phyloP scores from a whole-genome alignment of 2,329 filamentous ascomycete genomes.

The Lachnellula willkommii region DNA sequence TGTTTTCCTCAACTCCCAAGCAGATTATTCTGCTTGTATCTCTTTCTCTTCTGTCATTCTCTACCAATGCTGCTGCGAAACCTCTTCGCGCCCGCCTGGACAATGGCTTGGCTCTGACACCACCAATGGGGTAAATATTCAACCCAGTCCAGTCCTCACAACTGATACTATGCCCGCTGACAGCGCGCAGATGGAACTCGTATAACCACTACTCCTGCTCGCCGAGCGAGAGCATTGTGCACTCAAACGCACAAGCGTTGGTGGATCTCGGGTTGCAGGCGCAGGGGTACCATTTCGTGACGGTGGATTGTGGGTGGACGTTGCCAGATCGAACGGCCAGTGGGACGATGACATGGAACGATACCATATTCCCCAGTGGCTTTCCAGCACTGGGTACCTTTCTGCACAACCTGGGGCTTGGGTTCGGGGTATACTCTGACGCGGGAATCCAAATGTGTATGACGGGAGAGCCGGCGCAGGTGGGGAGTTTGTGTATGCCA shows the following conservation, averaged over 20 bases:
- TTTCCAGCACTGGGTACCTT: constrained; percentile 39
- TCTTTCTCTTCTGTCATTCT: neutral
- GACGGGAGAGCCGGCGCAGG: constrained; percentile 25
- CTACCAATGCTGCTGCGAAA: neutral
- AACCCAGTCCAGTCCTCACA: neutral
- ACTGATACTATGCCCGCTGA: neutral
- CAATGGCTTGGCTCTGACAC: constrained; percentile 25
- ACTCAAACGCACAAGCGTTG: constrained; percentile 42
- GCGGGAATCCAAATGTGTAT: constrained; percentile 29
- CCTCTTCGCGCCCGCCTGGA: constrained; percentile 10
- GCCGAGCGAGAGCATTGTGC: constrained; percentile 42
- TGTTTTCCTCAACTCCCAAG: neutral
- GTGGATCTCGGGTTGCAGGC: constrained; percentile 39
- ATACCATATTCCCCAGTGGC: constrained; percentile 37
- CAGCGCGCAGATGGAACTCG: constrained; percentile 38
- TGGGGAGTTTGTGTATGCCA: constrained; percentile 25
- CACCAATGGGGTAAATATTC: constrained; percentile 21
- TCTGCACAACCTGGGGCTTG: constrained; percentile 36
- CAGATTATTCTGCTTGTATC: neutral
- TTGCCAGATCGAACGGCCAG: constrained; percentile 27
- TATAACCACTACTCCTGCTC: constrained; percentile 46
- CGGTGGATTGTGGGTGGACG: constrained; percentile 48
- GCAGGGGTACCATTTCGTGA: constrained; percentile 45
- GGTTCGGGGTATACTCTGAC: constrained; percentile 42
- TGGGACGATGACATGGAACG: constrained; percentile 39